phyloP scores from a whole-genome alignment of 805 yeast species.

The Candida gorgasii region DNA sequence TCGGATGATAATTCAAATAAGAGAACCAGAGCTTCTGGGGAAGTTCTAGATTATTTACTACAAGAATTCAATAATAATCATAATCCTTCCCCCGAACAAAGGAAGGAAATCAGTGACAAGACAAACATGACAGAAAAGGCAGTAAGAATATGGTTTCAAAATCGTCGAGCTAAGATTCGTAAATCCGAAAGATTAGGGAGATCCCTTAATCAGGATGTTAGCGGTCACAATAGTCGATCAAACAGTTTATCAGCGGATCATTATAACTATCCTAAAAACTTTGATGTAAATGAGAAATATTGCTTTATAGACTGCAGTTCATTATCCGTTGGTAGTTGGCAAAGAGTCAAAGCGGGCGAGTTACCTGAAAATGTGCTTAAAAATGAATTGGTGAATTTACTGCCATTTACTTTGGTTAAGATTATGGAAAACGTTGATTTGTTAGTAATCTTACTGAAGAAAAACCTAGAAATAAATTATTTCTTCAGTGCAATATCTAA shows the following conservation, averaged over 20 bases:
- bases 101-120: constrained; percentile 66
- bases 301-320: constrained; percentile 67
- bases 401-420: constrained; percentile 64
- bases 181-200: constrained; percentile 56
- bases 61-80: constrained; percentile 70
- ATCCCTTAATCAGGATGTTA: constrained; percentile 5
- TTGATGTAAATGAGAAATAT: constrained; percentile 61
- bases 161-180: constrained; percentile 76
- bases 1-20: constrained; percentile 26
- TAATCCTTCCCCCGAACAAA: constrained; percentile 70
- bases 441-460: constrained; percentile 67
- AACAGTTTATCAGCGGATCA: constrained; percentile 18
- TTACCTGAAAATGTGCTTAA: constrained; percentile 41
- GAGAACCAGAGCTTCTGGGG: constrained; percentile 78
- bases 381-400: constrained; percentile 55
- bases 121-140: constrained; percentile 87
- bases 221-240: constrained; percentile 22
- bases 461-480: constrained; percentile 72
- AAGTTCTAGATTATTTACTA: constrained; percentile 66
- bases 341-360: constrained; percentile 68
- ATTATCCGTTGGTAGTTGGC: constrained; percentile 79
- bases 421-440: constrained; percentile 71
- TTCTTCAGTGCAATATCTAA: constrained; percentile 75
- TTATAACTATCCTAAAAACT: constrained; percentile 30
- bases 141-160: constrained; percentile 92